Conservation (phyloP, 306 rosid genomes). For the Chamaecrista fasciculata region DNA sequence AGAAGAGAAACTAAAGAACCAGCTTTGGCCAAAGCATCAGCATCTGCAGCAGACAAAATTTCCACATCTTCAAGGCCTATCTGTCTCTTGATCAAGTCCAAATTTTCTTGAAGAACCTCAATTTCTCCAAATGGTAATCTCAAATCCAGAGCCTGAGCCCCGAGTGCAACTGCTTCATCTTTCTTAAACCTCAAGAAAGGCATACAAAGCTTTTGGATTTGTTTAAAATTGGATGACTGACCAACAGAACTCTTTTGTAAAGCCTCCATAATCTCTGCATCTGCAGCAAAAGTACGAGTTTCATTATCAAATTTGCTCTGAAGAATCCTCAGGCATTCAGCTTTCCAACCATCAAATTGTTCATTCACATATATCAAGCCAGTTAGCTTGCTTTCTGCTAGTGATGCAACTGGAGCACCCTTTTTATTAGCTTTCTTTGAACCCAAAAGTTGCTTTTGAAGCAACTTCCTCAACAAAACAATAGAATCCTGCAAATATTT, state of each 20-base stretch:
- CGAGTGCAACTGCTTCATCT: conserved; percentile 66
- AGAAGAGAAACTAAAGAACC: conserved; percentile 59
- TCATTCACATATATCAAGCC: conserved; percentile 79
- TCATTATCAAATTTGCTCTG: conserved; percentile 47
- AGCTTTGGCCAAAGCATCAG: conserved; percentile 58
- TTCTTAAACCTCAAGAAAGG: conserved; percentile 85
- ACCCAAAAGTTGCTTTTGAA: conserved; percentile 76
- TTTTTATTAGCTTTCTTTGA: conserved; percentile 64
- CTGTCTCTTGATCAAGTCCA: conserved; percentile 80
- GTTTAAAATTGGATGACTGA: conserved; percentile 55
- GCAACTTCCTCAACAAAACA: conserved; percentile 80
- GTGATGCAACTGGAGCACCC: conserved; percentile 47
- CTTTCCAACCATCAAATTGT: conserved; percentile 85
- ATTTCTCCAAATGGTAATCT: conserved; percentile 80
- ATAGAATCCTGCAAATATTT: conserved; percentile 84
- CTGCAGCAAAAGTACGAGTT: conserved; percentile 52
- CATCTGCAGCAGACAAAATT: conserved; percentile 56
- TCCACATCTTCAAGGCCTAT: conserved; percentile 70
- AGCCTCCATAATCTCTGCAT: conserved; percentile 57
- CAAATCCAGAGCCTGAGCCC: conserved; percentile 73
- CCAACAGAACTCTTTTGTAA: conserved; percentile 58
- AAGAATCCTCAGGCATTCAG: conserved; percentile 72
- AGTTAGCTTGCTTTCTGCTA: conserved; percentile 44
- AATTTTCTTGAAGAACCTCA: conserved; percentile 71
- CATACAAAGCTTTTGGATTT: conserved; percentile 73